Percentiles rank a stretch among this genome's conserved stretches.
Evolutionary conservation across 1,139 yeast species (phyloP).

Genomic region (Sugiyamaella grinbergsii): DNA sequence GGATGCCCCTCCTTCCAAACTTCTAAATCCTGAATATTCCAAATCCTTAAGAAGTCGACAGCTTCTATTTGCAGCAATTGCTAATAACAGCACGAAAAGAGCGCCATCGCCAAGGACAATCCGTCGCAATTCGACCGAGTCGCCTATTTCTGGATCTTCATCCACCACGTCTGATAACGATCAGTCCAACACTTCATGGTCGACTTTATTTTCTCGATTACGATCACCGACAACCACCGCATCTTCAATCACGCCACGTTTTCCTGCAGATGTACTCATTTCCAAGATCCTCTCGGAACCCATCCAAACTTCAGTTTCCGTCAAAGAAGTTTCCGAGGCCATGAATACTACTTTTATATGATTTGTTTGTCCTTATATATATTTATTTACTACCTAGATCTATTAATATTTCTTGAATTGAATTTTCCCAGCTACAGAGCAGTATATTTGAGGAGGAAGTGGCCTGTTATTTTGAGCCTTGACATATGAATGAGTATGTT

Average conservation of each 20-base stretch:
- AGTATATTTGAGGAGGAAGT: too few species aligned
- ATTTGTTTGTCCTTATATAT: slow-evolving; percentile 1
- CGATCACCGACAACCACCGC: not conserved
- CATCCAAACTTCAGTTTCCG: slow-evolving; percentile 3
- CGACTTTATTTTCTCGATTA: slow-evolving; percentile 13
- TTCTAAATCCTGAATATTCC: slow-evolving; percentile 18
- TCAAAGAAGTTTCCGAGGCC: slow-evolving; percentile 18
- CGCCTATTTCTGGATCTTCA: not conserved
- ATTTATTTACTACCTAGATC: slow-evolving; percentile 1
- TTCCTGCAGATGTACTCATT: not conserved
- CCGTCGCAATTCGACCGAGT: slow-evolving; percentile 8
- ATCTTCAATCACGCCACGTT: not conserved
- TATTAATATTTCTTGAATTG: too few species aligned
- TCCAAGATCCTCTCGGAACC: slow-evolving; percentile 3
- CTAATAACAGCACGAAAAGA: slow-evolving; percentile 14
- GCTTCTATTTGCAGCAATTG: slow-evolving; percentile 26
- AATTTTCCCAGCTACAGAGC: too few species aligned
- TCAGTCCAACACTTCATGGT: slow-evolving; percentile 12
- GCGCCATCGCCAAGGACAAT: not conserved
- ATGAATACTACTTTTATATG: slow-evolving; percentile 15
- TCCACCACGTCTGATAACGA: slow-evolving; percentile 4
- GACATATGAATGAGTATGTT: too few species aligned
- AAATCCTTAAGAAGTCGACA: slow-evolving; percentile 19
- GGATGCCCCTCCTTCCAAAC: slow-evolving; percentile 19
- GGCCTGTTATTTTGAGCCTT: too few species aligned